Percentiles rank a stretch among this genome's conserved stretches.
Evolutionary conservation across 2,329 filamentous ascomycete species (phyloP).

Genomic region (Pseudocercospora pini-densiflorae): DNA sequence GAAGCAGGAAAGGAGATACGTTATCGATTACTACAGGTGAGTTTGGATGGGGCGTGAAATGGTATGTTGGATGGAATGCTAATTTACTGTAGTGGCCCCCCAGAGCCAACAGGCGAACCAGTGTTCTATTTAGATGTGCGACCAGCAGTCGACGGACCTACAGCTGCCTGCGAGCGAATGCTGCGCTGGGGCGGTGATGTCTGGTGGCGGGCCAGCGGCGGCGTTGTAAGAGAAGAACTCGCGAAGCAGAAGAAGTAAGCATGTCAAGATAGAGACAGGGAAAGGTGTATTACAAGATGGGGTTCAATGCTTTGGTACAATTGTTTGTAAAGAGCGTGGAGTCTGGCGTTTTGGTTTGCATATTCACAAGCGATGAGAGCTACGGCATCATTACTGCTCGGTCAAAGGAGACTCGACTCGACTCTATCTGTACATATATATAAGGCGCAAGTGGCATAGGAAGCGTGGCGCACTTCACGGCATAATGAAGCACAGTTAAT

Average conservation of each 20-base stretch:
- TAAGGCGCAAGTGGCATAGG: background rate
- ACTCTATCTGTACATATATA: slow-evolving; percentile 5
- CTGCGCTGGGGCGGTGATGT: slow-evolving; percentile 91
- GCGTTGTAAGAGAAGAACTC: slow-evolving; percentile 59
- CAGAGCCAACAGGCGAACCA: slow-evolving; percentile 83
- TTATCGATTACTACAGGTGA: slow-evolving; percentile 64
- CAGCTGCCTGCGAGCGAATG: slow-evolving; percentile 77
- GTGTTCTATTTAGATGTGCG: slow-evolving; percentile 96
- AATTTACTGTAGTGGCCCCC: slow-evolving; percentile 79
- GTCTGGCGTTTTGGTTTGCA: slow-evolving; percentile 3
- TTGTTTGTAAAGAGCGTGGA: slow-evolving; percentile 14
- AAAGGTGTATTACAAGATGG: background rate
- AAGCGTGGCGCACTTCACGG: background rate
- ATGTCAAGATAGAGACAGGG: background rate
- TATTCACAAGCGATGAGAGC: background rate
- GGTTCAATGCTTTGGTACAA: background rate
- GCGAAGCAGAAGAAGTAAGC: slow-evolving; percentile 34
- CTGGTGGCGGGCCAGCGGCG: slow-evolving; percentile 89
- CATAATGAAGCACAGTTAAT: slow-evolving; percentile 14
- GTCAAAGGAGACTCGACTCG: slow-evolving; percentile 12
- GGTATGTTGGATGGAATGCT: background rate
- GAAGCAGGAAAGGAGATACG: slow-evolving; percentile 81
- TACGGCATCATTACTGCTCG: slow-evolving; percentile 4
- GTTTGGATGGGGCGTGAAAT: background rate
- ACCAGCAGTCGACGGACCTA: slow-evolving; percentile 82